These are phyloP conservation scores for Mycena vitilis DNA, from an alignment of 768 basidiomycete genomes.

Conservation along the genomic window DNA sequence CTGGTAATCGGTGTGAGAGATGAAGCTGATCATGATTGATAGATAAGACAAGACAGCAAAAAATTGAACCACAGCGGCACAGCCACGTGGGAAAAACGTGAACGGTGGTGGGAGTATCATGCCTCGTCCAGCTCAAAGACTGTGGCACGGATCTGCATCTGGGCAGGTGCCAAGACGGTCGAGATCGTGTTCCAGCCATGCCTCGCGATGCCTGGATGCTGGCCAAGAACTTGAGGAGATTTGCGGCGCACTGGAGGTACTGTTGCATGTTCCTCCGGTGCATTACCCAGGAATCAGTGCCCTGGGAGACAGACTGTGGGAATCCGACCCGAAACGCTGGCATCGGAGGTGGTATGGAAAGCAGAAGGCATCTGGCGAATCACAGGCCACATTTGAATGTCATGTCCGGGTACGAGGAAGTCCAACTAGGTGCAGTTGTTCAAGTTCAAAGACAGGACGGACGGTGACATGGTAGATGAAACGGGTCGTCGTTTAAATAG, in stretches of 20 bases:
- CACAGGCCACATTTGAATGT: too few relatives aligned
- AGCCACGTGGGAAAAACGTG: slow-evolving; percentile 6
- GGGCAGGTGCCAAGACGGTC: slow-evolving; percentile 1
- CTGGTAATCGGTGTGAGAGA: neutral
- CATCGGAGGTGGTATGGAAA: neutral
- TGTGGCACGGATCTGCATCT: neutral
- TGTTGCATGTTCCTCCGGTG: neutral
- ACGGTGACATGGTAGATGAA: slow-evolving; percentile 7
- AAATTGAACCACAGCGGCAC: neutral
- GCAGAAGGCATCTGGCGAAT: neutral
- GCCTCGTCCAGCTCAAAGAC: neutral
- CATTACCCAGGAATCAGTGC: neutral
- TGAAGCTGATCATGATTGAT: slow-evolving; percentile 8
- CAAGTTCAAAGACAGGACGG: neutral
- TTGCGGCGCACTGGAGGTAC: neutral
- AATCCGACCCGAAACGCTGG: neutral
- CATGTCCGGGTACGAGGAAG: neutral
- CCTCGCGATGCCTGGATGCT: neutral
- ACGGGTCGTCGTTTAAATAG: neutral
- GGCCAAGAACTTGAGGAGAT: neutral
- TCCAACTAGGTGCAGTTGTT: neutral
- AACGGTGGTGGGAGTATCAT: slow-evolving; percentile 6
- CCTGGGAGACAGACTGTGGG: neutral
- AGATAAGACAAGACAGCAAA: neutral
- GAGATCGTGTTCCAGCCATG: neutral